A percentile compares a stretch with the other conserved stretches of the same genome.
Conservation (phyloP, 2,329 filamentous ascomycete species). For the Sarocladium strictum region DNA sequence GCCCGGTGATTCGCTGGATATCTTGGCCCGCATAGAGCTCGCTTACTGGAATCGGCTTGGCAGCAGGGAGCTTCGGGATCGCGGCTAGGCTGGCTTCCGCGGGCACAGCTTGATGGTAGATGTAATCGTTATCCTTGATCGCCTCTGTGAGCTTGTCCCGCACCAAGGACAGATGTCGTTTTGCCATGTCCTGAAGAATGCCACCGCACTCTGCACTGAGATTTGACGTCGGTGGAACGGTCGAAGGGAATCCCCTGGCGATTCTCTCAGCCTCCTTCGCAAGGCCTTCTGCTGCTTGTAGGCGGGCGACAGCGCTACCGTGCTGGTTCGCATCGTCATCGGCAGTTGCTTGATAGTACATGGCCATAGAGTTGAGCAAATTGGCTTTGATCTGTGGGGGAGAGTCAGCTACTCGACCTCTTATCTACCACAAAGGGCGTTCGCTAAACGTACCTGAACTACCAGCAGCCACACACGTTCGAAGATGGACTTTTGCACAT, state of each 20-base stretch:
- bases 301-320: slow-evolving; percentile 74
- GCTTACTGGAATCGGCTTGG: slow-evolving; percentile 94
- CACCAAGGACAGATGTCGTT: slow-evolving; percentile 72
- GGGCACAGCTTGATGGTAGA: slow-evolving; percentile 91
- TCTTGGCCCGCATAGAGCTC: slow-evolving; percentile 97
- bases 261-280: slow-evolving; percentile 72
- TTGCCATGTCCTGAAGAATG: slow-evolving; percentile 72
- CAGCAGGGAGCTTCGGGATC: slow-evolving; percentile 86
- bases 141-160: slow-evolving; percentile 74
- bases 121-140: slow-evolving; percentile 93
- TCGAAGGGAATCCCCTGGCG: slow-evolving; percentile 74
- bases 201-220: slow-evolving; percentile 72
- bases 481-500: slow-evolving; percentile 84
- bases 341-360: slow-evolving; percentile 88
- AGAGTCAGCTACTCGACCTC: background rate
- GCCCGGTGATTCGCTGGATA: slow-evolving; percentile 92
- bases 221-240: slow-evolving; percentile 75
- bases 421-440: background rate
- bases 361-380: slow-evolving; percentile 77
- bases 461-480: slow-evolving; percentile 90
- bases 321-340: slow-evolving; percentile 87
- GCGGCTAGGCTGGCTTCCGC: slow-evolving; percentile 74
- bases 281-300: slow-evolving; percentile 73
- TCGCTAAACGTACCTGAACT: slow-evolving; percentile 55
- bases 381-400: slow-evolving; percentile 62